Base-by-base conservation (phyloP, 2,329 filamentous ascomycete genomes). In the Fusarium subtropicale region DNA sequence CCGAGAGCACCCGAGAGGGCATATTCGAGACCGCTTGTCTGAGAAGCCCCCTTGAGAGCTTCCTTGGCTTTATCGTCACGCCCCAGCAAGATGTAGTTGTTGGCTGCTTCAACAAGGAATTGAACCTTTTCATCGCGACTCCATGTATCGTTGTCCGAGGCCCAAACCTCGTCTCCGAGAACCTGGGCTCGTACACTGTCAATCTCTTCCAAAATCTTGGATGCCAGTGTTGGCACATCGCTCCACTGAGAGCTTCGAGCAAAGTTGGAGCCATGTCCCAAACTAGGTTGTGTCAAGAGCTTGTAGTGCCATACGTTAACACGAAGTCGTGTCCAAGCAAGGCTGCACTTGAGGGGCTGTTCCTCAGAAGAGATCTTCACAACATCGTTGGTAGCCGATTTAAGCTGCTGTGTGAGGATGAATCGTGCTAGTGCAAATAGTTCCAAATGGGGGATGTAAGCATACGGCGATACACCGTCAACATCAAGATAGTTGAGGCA, bases 381-480 rank as follows among this genome's bases (percentile, higher is more conserved):
- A 2, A 74, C 59, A 52, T 72, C 74, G 1, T 66, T 63, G 18
- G 62, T 47, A 11, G 70, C 75, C 63, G 69, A 39, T 2, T 59
- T 31, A 16, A 79, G 56, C 7, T 60, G 63, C 7, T 66, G 64
- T 3, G 78, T 77, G 56, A 88, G 81, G 30, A 87, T 77, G 67
- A 82, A 82, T 28, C 82, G 80, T 5, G 94, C 92, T 9, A 97
- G 82, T 68, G 89, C 90, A 66, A 98, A 92, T 1, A 98, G 85
- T 76, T 97, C 93, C 16, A 97, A 85, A 69, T 92, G 87, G 1
- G 94, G 93, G 22, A 94, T 94, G 60, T 97, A 86, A 48, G 90
- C 88, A 79, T 98, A 99, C 0, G 92, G 91, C 1, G 92, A 91
- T 46, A 97, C 91, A 13, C 96, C 96, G 77, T 99, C 96, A 1